phyloP scores from a whole-genome alignment of 495 filamentous ascomycete species.

The Aspergillus baeticus region DNA sequence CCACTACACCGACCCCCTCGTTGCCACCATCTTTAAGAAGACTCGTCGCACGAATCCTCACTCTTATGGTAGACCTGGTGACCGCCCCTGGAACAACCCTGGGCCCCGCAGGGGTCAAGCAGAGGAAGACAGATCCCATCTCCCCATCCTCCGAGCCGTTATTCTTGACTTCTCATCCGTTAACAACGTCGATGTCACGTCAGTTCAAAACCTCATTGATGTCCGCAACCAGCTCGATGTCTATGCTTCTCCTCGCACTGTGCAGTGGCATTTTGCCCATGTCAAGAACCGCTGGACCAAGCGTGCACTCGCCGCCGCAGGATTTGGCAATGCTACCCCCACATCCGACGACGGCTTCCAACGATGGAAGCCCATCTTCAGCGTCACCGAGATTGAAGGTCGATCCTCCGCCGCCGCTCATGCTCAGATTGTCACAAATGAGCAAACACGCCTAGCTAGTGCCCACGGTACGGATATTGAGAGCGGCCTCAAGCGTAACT shows the following conservation, averaged over 20 bases:
- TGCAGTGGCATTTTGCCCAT: constrained; percentile 95
- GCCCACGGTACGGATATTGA: constrained; percentile 40
- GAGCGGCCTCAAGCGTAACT: constrained; percentile 28
- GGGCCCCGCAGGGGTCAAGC: constrained; percentile 65
- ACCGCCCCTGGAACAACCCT: constrained; percentile 95
- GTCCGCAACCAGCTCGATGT: constrained; percentile 95
- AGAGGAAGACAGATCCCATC: constrained; percentile 45
- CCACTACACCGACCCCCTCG: constrained; percentile 83
- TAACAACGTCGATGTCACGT: constrained; percentile 95
- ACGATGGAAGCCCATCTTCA: constrained; percentile 96
- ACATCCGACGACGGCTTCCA: constrained; percentile 51
- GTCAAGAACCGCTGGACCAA: constrained; percentile 99
- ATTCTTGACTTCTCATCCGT: constrained; percentile 95
- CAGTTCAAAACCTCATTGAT: constrained; percentile 92
- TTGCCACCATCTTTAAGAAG: constrained; percentile 66
- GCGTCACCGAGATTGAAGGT: constrained; percentile 85
- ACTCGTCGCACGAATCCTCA: constrained; percentile 76
- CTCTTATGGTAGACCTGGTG: constrained; percentile 63
- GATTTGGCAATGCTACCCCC: constrained; percentile 87
- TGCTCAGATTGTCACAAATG: constrained; percentile 56
- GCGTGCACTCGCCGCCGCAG: constrained; percentile 84
- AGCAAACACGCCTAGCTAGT: constrained; percentile 35
- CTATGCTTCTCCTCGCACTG: constrained; percentile 76
- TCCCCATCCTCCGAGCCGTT: constrained; percentile 83
- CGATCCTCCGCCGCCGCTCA: constrained; percentile 63